These are phyloP conservation scores for Fomitopsis serialis DNA, from an alignment of 768 basidiomycete species.

Conservation along the genomic window DNA sequence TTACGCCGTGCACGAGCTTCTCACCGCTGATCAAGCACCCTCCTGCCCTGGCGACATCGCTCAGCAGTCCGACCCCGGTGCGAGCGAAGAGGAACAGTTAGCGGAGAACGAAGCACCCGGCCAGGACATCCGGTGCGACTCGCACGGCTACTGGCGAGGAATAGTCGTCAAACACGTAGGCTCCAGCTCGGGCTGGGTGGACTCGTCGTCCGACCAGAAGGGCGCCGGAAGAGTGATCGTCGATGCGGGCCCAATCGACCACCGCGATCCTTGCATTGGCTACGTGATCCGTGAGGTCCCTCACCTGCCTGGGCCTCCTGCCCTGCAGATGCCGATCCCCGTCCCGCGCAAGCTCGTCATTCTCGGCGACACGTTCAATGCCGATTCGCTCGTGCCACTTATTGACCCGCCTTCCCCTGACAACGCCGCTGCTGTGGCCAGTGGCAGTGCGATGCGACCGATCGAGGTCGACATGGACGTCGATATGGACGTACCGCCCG, in stretches of 20 bases:
- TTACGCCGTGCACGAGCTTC: constrained; percentile 77
- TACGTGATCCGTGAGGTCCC: constrained; percentile 65
- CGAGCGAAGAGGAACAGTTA: constrained; percentile 29
- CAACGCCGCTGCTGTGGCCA: no score
- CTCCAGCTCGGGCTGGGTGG: no score
- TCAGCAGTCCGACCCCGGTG: neutral
- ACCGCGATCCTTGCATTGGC: constrained; percentile 79
- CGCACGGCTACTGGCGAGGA: constrained; percentile 63
- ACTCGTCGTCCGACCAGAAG: neutral
- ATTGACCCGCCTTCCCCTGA: constrained; percentile 7
- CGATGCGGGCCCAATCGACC: constrained; percentile 70
- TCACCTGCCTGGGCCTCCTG: constrained; percentile 12
- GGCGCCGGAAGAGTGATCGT: constrained; percentile 33
- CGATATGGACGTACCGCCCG: neutral
- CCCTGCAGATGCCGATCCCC: constrained; percentile 6
- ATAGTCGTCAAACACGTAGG: constrained; percentile 28
- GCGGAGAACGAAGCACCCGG: constrained; percentile 66
- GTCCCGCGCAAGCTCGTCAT: constrained; percentile 62
- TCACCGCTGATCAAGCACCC: constrained; percentile 46
- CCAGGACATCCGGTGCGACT: constrained; percentile 45
- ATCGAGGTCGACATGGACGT: neutral
- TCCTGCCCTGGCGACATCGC: constrained; percentile 42
- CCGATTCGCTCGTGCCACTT: constrained; percentile 53
- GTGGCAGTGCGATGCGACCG: neutral
- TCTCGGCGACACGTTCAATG: constrained; percentile 74